Base-by-base conservation (phyloP, 106 monocot genomes). In the Dendrobium nobile region DNA sequence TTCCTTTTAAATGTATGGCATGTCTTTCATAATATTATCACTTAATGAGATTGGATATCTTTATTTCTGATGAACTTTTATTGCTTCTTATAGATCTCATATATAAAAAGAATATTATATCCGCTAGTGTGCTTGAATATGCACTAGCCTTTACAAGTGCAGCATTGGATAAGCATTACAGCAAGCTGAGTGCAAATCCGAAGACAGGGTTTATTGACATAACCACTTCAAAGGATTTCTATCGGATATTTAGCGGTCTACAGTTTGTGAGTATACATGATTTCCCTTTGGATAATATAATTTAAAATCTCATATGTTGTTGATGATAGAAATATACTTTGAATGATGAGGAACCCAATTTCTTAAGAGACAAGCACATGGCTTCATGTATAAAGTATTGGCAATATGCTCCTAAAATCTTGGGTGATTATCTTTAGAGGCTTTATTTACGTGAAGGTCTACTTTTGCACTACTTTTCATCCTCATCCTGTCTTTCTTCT, bases 141-240 rank as follows among this genome's bases (percentile, higher is more conserved):
- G 83, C 98, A 65, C 95, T 99, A 82, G 98, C 98, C 85, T 99
- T 99, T 80, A 91, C 88, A 17, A 99, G 98, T 87, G 98, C 98
- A 54, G 89, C 93, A 64, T 80, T 99, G 82, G 98, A 99, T 85
- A 99, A 90, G 73, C 91, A 99, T 61, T 99, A 99, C 76, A 91
- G 77, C 56, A 99, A 88, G 79, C 91, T 89, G 91, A 93, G 98
- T 87, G 92, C 87, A 47, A 82, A 85, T 84, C 95, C 98, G 80
- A 99, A 91, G 80, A 99, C 98, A 47, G 98, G 98, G 5, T 99
- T 99, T 77, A 83, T 99, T 77, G 95, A 99, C 83, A 95, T 99
- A 26, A 95, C 98, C 41, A 90, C 98, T 59, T 93, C 98, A 75
- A 95, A 91, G 82, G 98, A 99, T 81, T 99, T 99, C 82, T 95